Evolutionary conservation across 73 alveolate species (phyloP).

Genomic region (Effrenium voratum): DNA sequence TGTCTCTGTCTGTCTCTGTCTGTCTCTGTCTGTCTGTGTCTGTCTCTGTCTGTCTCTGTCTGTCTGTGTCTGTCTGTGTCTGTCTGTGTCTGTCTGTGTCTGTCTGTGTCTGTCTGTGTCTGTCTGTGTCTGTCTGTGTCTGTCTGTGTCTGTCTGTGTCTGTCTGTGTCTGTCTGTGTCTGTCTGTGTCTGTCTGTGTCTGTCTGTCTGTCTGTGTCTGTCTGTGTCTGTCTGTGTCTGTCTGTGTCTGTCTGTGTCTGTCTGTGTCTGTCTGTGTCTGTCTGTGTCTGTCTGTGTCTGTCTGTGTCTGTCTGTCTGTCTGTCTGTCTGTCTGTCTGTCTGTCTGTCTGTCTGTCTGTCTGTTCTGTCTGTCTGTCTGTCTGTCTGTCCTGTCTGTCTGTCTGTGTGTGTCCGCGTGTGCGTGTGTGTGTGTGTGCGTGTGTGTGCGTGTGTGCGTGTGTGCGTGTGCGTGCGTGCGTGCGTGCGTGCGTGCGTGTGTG

Average conservation of each 20-base stretch:
- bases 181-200: constrained; percentile 18
- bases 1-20: constrained; percentile 3
- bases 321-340: not conserved
- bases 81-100: constrained; percentile 39
- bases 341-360: constrained; percentile 23
- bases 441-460: not conserved
- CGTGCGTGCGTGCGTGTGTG: not conserved
- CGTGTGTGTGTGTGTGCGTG: not conserved
- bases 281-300: not conserved
- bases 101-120: constrained; percentile 34
- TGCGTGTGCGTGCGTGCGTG: not conserved
- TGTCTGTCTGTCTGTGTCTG: not conserved
- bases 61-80: constrained; percentile 23
- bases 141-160: constrained; percentile 29
- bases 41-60: constrained; percentile 11
- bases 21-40: constrained; percentile 10
- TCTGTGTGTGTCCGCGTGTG: not conserved
- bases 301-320: not conserved
- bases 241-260: not conserved
- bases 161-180: constrained; percentile 12
- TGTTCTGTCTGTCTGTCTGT: constrained; percentile 27
- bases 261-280: not conserved
- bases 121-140: constrained; percentile 39
- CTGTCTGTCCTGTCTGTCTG: constrained; percentile 40
- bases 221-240: not conserved